These are phyloP conservation scores for Buxus sempervirens DNA, from an alignment of 164 flowering plant genomes.

Conservation along the genomic window DNA sequence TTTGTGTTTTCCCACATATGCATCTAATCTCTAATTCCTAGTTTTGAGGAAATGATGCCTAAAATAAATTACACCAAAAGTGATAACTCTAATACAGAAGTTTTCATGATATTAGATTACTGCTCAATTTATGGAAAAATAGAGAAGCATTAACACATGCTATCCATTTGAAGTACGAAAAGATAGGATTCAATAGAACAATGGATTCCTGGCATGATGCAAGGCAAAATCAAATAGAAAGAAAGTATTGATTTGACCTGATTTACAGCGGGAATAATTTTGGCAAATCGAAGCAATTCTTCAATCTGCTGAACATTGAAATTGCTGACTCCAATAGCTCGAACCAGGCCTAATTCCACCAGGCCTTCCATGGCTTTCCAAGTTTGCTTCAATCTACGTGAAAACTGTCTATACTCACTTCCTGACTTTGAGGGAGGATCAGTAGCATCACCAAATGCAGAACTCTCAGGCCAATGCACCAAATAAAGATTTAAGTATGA, in stretches of 20 bases:
- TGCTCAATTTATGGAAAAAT: neutral
- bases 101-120: too few species aligned
- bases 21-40: neutral
- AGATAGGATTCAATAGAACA: neutral
- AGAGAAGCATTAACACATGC: neutral
- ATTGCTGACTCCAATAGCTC: conserved; percentile 84
- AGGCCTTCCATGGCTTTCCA: conserved; percentile 91
- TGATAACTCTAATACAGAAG: neutral
- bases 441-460: conserved; percentile 67
- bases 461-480: conserved; percentile 70
- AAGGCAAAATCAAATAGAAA: conserved; percentile 1
- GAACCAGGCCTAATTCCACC: conserved; percentile 57
- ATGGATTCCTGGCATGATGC: neutral
- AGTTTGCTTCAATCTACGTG: conserved; percentile 46
- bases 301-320: conserved; percentile 60
- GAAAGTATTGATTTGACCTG: conserved; percentile 41
- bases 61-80: neutral
- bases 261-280: conserved; percentile 73
- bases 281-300: conserved; percentile 68
- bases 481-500: conserved; percentile 60
- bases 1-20: neutral
- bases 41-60: neutral
- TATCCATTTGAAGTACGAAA: neutral
- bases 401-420: conserved; percentile 49
- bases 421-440: conserved; percentile 63